These are phyloP conservation scores for Solanum hybrid DNA, from an alignment of 305 asterid genomes.

Conservation along the genomic window DNA sequence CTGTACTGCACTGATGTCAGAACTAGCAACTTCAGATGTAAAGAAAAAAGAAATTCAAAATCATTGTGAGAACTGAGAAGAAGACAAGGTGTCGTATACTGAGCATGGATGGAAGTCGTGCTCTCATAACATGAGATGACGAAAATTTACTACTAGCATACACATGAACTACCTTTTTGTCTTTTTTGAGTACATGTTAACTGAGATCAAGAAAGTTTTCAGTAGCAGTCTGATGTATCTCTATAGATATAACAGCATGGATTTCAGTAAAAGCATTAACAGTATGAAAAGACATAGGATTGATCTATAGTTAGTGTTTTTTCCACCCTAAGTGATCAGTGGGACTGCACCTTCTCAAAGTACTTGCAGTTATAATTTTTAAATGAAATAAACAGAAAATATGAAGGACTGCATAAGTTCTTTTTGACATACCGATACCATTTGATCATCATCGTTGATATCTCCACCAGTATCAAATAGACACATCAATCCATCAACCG, in stretches of 20 bases:
- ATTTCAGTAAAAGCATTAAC: background rate
- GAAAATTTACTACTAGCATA: background rate
- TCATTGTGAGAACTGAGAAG: background rate
- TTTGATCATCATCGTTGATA: conserved; percentile 77
- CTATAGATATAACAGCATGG: background rate
- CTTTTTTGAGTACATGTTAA: background rate
- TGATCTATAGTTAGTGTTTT: background rate
- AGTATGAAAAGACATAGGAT: background rate
- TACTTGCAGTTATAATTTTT: background rate
- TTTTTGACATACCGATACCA: conserved; percentile 57
- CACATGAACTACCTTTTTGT: background rate
- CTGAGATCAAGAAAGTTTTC: background rate
- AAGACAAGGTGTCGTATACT: background rate
- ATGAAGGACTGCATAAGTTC: background rate
- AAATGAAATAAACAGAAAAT: background rate
- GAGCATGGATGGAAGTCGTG: background rate
- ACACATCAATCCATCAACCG: conserved; percentile 95
- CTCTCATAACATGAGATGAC: background rate
- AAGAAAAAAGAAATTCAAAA: background rate
- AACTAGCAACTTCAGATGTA: background rate
- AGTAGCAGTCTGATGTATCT: background rate
- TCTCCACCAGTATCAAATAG: conserved; percentile 75
- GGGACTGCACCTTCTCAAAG: background rate
- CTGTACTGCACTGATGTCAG: background rate
- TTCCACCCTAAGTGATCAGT: background rate